These are phyloP conservation scores for Apiospora malaysiana DNA, from an alignment of 2,329 filamentous ascomycete genomes.

Conservation along the genomic window DNA sequence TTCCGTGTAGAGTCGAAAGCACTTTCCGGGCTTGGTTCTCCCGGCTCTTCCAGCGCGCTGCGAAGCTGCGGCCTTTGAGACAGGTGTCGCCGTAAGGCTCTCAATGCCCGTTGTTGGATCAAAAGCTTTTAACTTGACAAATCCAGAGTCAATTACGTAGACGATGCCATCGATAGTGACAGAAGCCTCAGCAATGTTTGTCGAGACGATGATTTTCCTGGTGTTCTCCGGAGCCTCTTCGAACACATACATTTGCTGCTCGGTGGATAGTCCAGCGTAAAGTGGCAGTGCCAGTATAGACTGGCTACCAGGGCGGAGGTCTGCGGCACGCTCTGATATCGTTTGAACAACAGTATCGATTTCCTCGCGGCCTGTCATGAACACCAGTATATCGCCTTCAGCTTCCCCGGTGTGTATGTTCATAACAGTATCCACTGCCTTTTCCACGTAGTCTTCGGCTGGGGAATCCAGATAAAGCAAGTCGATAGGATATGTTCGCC, in stretches of 20 bases:
- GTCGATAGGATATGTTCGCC: conserved; percentile 87
- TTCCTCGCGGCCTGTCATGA: conserved; percentile 91
- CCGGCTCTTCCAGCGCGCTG: conserved; percentile 91
- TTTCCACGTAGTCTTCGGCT: conserved; percentile 85
- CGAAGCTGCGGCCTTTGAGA: conserved; percentile 91
- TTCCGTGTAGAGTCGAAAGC: conserved; percentile 91
- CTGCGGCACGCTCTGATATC: conserved; percentile 73
- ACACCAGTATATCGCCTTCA: conserved; percentile 87
- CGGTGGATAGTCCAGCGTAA: conserved; percentile 86
- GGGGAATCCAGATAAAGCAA: conserved; percentile 80
- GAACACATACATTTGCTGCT: conserved; percentile 95
- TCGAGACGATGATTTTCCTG: conserved; percentile 90
- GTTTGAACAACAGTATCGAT: conserved; percentile 84
- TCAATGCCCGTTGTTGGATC: conserved; percentile 87
- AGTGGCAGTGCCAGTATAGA: conserved; percentile 76
- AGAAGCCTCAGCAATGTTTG: conserved; percentile 95
- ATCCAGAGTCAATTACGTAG: conserved; percentile 89
- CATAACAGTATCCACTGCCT: conserved; percentile 81
- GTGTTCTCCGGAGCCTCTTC: conserved; percentile 81
- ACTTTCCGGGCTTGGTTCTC: conserved; percentile 88
- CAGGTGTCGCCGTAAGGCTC: conserved; percentile 77
- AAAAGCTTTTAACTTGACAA: conserved; percentile 87
- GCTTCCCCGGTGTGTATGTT: conserved; percentile 84
- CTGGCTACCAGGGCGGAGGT: conserved; percentile 64
- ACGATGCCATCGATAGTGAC: conserved; percentile 93